A percentile compares a stretch with the other conserved stretches of the same genome.
phyloP scores from a whole-genome alignment of 257 asterid species.

The Solanum megistacrolobum region DNA sequence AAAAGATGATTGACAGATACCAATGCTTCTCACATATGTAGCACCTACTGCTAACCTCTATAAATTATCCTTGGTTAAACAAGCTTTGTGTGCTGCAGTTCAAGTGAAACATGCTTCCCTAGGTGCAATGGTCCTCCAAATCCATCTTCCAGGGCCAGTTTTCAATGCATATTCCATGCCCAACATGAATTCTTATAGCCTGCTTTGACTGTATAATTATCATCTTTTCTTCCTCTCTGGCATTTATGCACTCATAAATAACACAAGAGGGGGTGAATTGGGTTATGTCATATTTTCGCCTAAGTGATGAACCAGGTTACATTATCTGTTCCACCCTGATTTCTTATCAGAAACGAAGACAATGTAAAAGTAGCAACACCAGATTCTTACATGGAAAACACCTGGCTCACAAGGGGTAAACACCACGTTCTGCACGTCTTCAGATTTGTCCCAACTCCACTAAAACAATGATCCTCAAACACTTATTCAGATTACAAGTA shows the following conservation, averaged over 20 bases:
- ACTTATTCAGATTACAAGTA: background rate
- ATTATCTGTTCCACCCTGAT: background rate
- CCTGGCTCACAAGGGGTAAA: background rate
- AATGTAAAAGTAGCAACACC: background rate
- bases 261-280: background rate
- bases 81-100: background rate
- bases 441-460: background rate
- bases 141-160: background rate
- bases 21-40: background rate
- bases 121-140: background rate
- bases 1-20: background rate
- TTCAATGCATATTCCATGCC: background rate
- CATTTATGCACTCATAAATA: background rate
- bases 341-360: background rate
- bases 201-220: background rate
- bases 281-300: background rate
- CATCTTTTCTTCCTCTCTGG: background rate
- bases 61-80: background rate
- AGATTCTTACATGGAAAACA: background rate
- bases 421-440: background rate
- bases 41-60: background rate
- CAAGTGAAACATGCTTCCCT: background rate
- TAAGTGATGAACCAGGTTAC: background rate
- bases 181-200: background rate
- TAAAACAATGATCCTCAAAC: background rate